phyloP scores from a whole-genome alignment of 345 rosid genomes.

The Salix udensis region DNA sequence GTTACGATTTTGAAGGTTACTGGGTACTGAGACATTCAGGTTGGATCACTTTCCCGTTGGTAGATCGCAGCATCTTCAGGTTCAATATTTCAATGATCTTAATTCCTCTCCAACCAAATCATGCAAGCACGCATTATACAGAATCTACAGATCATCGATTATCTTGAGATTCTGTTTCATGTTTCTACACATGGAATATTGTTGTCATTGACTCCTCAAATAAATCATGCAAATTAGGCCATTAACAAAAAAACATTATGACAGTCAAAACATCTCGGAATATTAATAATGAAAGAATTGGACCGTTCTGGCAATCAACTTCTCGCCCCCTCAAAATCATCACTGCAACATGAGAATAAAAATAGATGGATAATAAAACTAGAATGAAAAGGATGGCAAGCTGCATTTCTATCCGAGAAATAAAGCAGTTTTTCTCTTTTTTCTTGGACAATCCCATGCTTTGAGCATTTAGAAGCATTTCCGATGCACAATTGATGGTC shows the following conservation, averaged over 20 bases:
- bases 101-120: too few relatives aligned
- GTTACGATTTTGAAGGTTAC: too few relatives aligned
- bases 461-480: constrained; percentile 65
- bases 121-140: too few relatives aligned
- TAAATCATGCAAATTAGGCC: background rate
- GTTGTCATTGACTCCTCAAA: background rate
- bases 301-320: constrained; percentile 27
- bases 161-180: background rate
- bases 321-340: constrained; percentile 37
- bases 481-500: constrained; percentile 91
- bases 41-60: too few relatives aligned
- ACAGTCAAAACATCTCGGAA: constrained; percentile 1
- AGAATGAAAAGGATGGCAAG: constrained; percentile 31
- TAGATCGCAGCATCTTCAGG: background rate
- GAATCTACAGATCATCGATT: too few relatives aligned
- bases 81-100: background rate
- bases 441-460: constrained; percentile 22
- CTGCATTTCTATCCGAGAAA: constrained; percentile 20
- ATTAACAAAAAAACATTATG: background rate
- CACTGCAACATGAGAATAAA: constrained; percentile 37
- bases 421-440: constrained; percentile 1
- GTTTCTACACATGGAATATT: background rate
- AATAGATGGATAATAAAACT: constrained; percentile 31
- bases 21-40: too few relatives aligned
- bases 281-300: constrained; percentile 35